A percentile compares a stretch with the other conserved stretches of the same genome.
These are phyloP conservation scores for Aureobasidium zeae DNA, from an alignment of 2,329 filamentous ascomycete genomes.

Conservation along the genomic window DNA sequence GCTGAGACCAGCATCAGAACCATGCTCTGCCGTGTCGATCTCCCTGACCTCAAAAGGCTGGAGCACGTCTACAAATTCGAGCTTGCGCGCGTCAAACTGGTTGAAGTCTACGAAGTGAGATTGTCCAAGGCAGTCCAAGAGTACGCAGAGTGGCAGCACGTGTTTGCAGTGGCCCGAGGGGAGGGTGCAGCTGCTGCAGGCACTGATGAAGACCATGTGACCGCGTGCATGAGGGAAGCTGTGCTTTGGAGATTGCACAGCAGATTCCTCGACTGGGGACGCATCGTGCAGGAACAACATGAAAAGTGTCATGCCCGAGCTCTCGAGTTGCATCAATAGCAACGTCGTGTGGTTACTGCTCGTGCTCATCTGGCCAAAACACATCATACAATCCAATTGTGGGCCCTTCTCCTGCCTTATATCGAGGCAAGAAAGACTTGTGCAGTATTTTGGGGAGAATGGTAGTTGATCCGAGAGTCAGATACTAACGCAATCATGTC, in stretches of 20 bases:
- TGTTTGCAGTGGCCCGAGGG: no score
- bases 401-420: background rate
- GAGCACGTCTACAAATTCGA: background rate
- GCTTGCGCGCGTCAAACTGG: background rate
- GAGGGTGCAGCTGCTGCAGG: no score
- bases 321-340: no score
- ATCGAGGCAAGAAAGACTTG: background rate
- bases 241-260: background rate
- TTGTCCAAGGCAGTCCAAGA: background rate
- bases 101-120: background rate
- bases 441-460: background rate
- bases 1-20: background rate
- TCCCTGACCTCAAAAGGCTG: background rate
- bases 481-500: background rate
- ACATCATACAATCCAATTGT: no score
- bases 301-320: no score
- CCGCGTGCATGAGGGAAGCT: background rate
- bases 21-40: background rate
- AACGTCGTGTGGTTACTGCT: no score
- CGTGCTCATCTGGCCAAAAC: no score
- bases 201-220: background rate
- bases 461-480: no score
- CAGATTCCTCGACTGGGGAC: background rate
- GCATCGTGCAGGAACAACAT: no score
- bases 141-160: background rate